A percentile compares a stretch with the other conserved stretches of the same genome.
Evolutionary conservation across 352 stramenopile genomes (phyloP).

Genomic region (Globisporangium heterothallicum): DNA sequence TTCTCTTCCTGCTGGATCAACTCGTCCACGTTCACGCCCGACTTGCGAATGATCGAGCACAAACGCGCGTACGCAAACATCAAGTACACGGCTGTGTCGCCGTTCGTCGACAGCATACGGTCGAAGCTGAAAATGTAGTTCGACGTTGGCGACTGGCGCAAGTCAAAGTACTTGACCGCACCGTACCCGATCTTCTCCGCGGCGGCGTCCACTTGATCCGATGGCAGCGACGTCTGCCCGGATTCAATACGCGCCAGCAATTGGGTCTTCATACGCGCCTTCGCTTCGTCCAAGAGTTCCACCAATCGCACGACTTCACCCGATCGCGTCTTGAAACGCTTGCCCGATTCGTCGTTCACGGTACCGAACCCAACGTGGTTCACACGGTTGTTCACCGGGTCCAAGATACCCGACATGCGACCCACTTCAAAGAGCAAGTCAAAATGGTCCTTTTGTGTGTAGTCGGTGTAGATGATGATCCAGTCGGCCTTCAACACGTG

Average conservation of each 20-base stretch:
- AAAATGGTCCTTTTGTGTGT: slow-evolving; percentile 87
- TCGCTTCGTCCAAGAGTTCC: slow-evolving; percentile 98
- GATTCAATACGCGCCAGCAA: slow-evolving; percentile 90
- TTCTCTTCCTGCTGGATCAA: slow-evolving; percentile 50
- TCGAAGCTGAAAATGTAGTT: slow-evolving; percentile 99
- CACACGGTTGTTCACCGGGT: slow-evolving; percentile 75
- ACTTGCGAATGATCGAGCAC: slow-evolving; percentile 95
- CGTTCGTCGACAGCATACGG: slow-evolving; percentile 98
- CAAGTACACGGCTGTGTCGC: slow-evolving; percentile 99
- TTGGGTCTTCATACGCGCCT: slow-evolving; percentile 92
- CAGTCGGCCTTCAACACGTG: slow-evolving; percentile 79
- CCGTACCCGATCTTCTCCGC: slow-evolving; percentile 97
- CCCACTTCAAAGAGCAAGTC: slow-evolving; percentile 81
- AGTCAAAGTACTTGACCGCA: slow-evolving; percentile 99
- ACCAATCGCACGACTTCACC: slow-evolving; percentile 98
- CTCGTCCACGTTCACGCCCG: slow-evolving; percentile 77
- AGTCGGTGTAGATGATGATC: slow-evolving; percentile 85
- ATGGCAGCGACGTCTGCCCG: slow-evolving; percentile 82
- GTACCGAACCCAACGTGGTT: slow-evolving; percentile 85
- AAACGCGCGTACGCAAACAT: slow-evolving; percentile 98
- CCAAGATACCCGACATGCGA: slow-evolving; percentile 68
- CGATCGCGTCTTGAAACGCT: slow-evolving; percentile 98
- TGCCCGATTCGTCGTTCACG: slow-evolving; percentile 83
- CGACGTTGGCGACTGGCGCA: slow-evolving; percentile 95
- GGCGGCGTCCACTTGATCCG: slow-evolving; percentile 91